phyloP scores from a whole-genome alignment of 257 asterid species.

The Solanum neorickii region DNA sequence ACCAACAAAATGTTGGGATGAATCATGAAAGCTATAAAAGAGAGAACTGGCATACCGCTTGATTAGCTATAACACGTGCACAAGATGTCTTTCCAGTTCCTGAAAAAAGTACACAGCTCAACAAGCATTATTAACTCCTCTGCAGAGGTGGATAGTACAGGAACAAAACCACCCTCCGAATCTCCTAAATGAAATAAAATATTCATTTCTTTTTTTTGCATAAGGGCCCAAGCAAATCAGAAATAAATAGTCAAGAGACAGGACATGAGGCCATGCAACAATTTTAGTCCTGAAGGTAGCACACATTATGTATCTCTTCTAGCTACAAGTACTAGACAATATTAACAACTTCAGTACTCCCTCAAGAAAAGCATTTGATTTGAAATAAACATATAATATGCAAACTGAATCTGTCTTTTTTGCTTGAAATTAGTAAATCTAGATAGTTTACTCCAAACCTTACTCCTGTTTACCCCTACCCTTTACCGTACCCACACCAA shows the following conservation, averaged over 20 bases:
- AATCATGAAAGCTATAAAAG: neutral
- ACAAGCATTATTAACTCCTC: neutral
- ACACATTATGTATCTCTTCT: neutral
- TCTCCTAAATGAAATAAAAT: neutral
- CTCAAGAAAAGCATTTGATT: neutral
- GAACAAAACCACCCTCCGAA: neutral
- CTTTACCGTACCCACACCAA: neutral
- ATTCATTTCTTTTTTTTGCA: neutral
- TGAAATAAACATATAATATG: neutral
- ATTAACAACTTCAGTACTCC: neutral
- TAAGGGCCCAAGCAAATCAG: neutral
- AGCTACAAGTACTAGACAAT: neutral
- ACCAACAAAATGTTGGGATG: neutral
- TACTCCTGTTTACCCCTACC: neutral
- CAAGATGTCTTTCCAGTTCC: slow-evolving; percentile 98
- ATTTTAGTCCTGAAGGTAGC: neutral
- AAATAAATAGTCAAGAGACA: neutral
- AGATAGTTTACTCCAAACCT: neutral
- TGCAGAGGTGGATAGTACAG: neutral
- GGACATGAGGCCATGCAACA: neutral
- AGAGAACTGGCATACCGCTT: slow-evolving; percentile 53
- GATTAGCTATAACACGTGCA: slow-evolving; percentile 94
- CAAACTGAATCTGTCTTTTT: neutral
- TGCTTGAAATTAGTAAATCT: neutral
- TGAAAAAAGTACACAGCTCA: slow-evolving; percentile 29